A percentile compares a stretch with the other conserved stretches of the same genome.
These are phyloP conservation scores for Pythium volutum DNA, from an alignment of 352 stramenopile genomes.

Conservation along the genomic window DNA sequence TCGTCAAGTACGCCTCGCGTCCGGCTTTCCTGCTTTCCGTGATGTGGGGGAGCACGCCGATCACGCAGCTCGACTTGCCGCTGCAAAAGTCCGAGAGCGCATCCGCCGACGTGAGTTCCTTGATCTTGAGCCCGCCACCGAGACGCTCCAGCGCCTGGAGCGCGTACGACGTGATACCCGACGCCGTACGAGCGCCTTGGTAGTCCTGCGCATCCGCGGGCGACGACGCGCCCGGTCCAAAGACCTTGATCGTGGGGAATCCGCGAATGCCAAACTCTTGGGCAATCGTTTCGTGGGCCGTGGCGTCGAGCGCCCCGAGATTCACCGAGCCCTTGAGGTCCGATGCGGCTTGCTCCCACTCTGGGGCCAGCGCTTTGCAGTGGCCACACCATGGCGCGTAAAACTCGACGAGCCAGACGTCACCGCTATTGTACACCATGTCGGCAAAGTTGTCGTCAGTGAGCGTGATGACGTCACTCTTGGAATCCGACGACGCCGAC, in stretches of 20 bases:
- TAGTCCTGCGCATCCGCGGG: constrained; percentile 77
- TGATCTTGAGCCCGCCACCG: constrained; percentile 73
- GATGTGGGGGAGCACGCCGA: constrained; percentile 89
- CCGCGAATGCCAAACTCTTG: constrained; percentile 88
- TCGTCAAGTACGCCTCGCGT: constrained; percentile 83
- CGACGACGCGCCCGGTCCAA: constrained; percentile 66
- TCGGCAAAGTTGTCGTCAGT: constrained; percentile 91
- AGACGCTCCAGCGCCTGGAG: constrained; percentile 69
- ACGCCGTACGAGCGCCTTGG: constrained; percentile 80
- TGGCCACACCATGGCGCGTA: constrained; percentile 93
- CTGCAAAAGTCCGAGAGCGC: constrained; percentile 81
- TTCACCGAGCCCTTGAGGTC: constrained; percentile 89
- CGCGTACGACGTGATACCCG: constrained; percentile 76
- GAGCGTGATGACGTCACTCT: constrained; percentile 83
- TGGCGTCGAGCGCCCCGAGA: constrained; percentile 91
- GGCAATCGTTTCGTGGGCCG: constrained; percentile 88
- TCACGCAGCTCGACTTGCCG: constrained; percentile 87
- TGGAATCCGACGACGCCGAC: constrained; percentile 30
- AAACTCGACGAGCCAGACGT: constrained; percentile 92
- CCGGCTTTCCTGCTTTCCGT: constrained; percentile 81
- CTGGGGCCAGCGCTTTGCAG: constrained; percentile 89
- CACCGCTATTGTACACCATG: constrained; percentile 86
- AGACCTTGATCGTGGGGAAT: constrained; percentile 96
- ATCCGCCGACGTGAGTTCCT: constrained; percentile 66
- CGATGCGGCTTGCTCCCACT: constrained; percentile 89